These are phyloP conservation scores for Gynandropsis gynandra DNA, from an alignment of 345 rosid species.

Conservation along the genomic window DNA sequence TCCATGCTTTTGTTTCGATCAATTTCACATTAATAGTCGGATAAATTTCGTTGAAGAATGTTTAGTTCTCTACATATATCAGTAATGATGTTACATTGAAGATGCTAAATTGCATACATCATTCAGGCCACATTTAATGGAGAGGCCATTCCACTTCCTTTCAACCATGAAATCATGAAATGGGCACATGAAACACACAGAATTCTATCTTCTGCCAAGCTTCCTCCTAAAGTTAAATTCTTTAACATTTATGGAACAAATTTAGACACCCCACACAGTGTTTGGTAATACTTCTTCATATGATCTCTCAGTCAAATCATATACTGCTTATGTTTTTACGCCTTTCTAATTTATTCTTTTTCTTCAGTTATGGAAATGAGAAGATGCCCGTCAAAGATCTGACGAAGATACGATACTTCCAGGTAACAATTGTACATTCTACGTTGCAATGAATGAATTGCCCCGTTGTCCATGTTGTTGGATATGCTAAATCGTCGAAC, in stretches of 20 bases:
- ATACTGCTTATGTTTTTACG: too few species aligned
- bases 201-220: constrained; percentile 51
- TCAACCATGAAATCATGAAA: constrained; percentile 74
- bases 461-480: too few species aligned
- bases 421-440: constrained; percentile 35
- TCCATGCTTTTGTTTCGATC: not conserved
- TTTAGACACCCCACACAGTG: constrained; percentile 85
- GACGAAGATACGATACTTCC: constrained; percentile 45
- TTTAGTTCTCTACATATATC: not conserved
- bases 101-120: not conserved
- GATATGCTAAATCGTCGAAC: too few species aligned
- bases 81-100: not conserved
- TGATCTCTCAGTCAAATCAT: too few species aligned
- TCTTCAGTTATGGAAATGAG: constrained; percentile 79
- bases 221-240: constrained; percentile 81
- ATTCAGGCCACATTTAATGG: constrained; percentile 64
- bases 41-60: not conserved
- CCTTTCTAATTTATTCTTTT: constrained; percentile 7
- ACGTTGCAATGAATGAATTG: not conserved
- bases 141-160: constrained; percentile 57
- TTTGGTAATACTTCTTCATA: constrained; percentile 51
- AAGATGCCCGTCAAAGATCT: constrained; percentile 62
- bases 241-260: constrained; percentile 83
- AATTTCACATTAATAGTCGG: not conserved
- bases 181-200: constrained; percentile 70